Conservation (phyloP, 2,329 filamentous ascomycete species). For the Xylaria digitata region DNA sequence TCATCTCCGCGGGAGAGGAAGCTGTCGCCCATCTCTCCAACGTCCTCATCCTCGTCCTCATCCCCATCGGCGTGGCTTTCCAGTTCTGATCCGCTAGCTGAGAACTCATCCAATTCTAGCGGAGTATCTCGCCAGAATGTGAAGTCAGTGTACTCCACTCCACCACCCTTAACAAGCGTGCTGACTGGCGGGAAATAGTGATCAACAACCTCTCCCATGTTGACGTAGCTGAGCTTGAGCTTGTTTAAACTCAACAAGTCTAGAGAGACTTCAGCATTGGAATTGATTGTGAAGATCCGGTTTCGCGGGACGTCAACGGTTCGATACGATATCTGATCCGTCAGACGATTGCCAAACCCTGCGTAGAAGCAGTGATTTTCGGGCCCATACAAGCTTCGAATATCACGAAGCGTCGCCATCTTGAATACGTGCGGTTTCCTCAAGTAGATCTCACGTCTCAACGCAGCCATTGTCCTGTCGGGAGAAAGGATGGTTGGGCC, state of each 20-base stretch:
- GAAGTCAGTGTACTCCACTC: conserved; percentile 96
- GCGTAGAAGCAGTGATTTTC: conserved; percentile 91
- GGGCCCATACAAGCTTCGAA: conserved; percentile 84
- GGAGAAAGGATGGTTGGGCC: conserved; percentile 96
- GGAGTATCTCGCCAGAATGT: conserved; percentile 93
- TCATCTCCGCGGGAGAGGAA: conserved; percentile 56
- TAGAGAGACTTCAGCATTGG: conserved; percentile 92
- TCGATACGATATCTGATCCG: conserved; percentile 94
- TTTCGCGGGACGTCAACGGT: conserved; percentile 95
- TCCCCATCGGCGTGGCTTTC: conserved; percentile 57
- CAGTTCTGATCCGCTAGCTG: conserved; percentile 72
- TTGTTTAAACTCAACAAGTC: conserved; percentile 92
- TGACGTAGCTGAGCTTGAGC: conserved; percentile 95
- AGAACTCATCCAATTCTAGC: conserved; percentile 88
- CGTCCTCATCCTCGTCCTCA: conserved; percentile 58
- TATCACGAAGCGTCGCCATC: conserved; percentile 97
- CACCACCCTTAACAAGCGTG: conserved; percentile 86
- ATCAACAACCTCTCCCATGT: conserved; percentile 96
- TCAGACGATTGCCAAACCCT: conserved; percentile 95
- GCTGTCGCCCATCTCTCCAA: conserved; percentile 59
- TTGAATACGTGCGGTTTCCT: conserved; percentile 99
- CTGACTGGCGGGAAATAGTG: conserved; percentile 97
- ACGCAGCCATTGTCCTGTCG: conserved; percentile 91
- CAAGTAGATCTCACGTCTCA: conserved; percentile 92
- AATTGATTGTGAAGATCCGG: conserved; percentile 98